A percentile compares a stretch with the other conserved stretches of the same genome.
These are phyloP conservation scores for Begonia masoniana DNA, from an alignment of 306 rosid genomes.

Conservation along the genomic window DNA sequence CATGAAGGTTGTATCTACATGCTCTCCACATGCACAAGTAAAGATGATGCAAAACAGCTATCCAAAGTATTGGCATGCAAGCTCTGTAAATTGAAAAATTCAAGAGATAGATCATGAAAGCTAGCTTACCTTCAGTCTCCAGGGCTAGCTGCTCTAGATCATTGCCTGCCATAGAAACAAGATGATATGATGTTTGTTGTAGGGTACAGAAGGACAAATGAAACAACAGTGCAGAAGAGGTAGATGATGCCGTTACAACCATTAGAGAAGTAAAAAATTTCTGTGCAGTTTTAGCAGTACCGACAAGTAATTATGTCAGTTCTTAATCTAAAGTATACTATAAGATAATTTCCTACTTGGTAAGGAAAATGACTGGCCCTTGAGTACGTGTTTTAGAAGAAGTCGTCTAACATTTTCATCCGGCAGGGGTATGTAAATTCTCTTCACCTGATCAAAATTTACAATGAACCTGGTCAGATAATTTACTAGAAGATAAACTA, in stretches of 20 bases:
- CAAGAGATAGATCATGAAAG: slow-evolving; percentile 2
- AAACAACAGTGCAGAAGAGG: too few relatives aligned
- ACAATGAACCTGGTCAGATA: slow-evolving; percentile 6
- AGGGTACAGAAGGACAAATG: too few relatives aligned
- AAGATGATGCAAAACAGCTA: background rate
- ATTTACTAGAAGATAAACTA: slow-evolving; percentile 1
- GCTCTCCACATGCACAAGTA: background rate
- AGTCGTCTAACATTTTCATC: slow-evolving; percentile 61
- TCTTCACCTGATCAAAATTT: slow-evolving; percentile 57
- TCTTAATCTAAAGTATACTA: background rate
- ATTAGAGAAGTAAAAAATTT: too few relatives aligned
- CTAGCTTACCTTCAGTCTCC: slow-evolving; percentile 62
- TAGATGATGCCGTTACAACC: too few relatives aligned
- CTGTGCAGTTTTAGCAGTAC: too few relatives aligned
- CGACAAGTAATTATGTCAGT: background rate
- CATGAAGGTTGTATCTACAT: background rate
- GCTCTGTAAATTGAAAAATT: background rate
- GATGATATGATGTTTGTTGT: background rate
- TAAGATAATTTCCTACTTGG: slow-evolving; percentile 48
- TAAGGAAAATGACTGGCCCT: slow-evolving; percentile 89
- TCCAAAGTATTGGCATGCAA: background rate
- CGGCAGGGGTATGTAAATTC: slow-evolving; percentile 87
- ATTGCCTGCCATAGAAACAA: slow-evolving; percentile 35
- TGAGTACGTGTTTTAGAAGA: slow-evolving; percentile 69
- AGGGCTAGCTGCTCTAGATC: slow-evolving; percentile 75